Percentiles rank a stretch among this genome's conserved stretches.
These are phyloP conservation scores for Violaceomyces palustris DNA, from an alignment of 1,284 basidiomycete genomes.

Conservation along the genomic window DNA sequence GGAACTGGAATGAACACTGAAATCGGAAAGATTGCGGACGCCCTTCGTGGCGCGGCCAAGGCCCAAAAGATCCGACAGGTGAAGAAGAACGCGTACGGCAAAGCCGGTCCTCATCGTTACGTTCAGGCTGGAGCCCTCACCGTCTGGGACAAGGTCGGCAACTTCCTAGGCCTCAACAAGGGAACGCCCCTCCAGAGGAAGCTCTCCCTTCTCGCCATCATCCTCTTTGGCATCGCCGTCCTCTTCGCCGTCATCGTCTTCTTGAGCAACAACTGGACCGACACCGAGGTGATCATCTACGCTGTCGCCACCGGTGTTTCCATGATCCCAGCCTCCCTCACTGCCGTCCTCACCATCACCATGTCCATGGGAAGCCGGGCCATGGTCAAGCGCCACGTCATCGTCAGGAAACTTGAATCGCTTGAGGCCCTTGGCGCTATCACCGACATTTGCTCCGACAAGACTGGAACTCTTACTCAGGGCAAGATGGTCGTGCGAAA, in stretches of 20 bases:
- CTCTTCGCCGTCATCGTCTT: conserved; percentile 54
- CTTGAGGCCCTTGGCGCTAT: conserved; percentile 50
- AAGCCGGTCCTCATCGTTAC: conserved; percentile 52
- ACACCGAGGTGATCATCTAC: conserved; percentile 51
- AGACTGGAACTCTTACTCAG: conserved; percentile 51
- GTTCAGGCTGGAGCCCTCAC: conserved; percentile 53
- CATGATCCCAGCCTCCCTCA: conserved; percentile 57
- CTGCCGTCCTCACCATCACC: conserved; percentile 52
- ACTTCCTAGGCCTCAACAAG: conserved; percentile 52
- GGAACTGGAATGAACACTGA: conserved; percentile 61
- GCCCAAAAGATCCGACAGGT: conserved; percentile 48
- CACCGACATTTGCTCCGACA: conserved; percentile 52
- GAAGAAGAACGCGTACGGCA: conserved; percentile 58
- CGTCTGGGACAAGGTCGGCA: conserved; percentile 48
- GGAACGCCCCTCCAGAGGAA: conserved; percentile 53
- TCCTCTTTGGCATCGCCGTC: conserved; percentile 47
- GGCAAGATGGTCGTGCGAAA: conserved; percentile 50
- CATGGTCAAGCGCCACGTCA: conserved; percentile 60
- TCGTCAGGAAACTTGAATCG: conserved; percentile 57
- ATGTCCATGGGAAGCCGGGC: conserved; percentile 59
- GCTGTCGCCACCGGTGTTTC: conserved; percentile 59
- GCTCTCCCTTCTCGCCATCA: conserved; percentile 52
- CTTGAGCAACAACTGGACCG: conserved; percentile 52
- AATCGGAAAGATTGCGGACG: conserved; percentile 49
- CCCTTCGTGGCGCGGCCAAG: conserved; percentile 43